phyloP scores from a whole-genome alignment of 78 protist species.

The Chrysochromulina parva region DNA sequence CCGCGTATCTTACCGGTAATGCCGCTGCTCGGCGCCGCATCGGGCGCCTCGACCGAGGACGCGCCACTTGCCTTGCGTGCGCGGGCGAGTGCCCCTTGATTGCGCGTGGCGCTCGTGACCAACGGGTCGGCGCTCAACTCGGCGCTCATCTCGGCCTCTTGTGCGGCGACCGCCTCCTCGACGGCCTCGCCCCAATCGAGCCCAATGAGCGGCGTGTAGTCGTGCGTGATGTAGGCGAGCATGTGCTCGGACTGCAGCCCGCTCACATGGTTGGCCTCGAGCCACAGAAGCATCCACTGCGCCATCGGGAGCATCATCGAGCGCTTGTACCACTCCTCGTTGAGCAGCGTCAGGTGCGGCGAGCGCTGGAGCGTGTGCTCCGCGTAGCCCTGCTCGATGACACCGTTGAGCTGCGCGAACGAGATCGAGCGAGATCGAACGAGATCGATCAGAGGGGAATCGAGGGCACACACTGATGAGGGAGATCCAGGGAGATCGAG shows the following conservation, averaged over 20 bases:
- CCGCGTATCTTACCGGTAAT: no score
- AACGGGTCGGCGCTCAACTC: background rate
- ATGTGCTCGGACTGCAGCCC: background rate
- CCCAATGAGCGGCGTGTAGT: background rate
- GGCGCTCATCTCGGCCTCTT: background rate
- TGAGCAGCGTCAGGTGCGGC: constrained; percentile 55
- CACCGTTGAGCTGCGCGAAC: background rate
- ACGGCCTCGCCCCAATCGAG: background rate
- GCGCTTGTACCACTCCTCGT: constrained; percentile 29
- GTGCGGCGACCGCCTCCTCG: background rate
- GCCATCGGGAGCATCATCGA: constrained; percentile 43
- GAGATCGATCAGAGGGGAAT: no score
- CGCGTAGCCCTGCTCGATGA: constrained; percentile 21
- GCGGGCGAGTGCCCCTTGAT: no score
- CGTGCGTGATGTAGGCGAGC: background rate
- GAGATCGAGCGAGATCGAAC: no score
- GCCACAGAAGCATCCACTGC: constrained; percentile 42
- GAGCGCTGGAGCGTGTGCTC: constrained; percentile 19
- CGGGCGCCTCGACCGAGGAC: no score
- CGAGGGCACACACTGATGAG: no score
- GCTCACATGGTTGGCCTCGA: constrained; percentile 14
- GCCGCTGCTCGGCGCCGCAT: no score
- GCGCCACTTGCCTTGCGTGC: no score
- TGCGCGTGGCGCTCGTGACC: background rate
- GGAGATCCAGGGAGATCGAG: no score